Evolutionary conservation across 2,329 filamentous ascomycete species (phyloP), one percentile per base, ranked within the genome.

Genomic region (Aspergillus nomiae): DNA sequence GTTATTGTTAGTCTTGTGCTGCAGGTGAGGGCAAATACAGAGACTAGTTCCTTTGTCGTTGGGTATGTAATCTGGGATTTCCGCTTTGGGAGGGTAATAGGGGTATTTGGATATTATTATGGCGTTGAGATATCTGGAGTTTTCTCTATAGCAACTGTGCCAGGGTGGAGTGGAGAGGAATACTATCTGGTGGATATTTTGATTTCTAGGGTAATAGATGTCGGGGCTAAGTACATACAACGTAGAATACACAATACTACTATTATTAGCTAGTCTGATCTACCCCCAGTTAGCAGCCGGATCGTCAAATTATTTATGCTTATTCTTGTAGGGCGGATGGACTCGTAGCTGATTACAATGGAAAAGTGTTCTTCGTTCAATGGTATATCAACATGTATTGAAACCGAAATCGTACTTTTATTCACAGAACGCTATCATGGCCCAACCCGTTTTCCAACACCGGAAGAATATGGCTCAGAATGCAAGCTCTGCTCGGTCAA

Each of bases 61-160:
- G 32, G 65, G 46, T 36, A 61, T 45, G 50, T 65, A 67, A 59
- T 60, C 50, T 8, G 61, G 51, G 54, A 65, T 63, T 21, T 57
- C 59, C 9, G 54, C 50, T 34, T 36, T 50, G 7, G 58, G n/a
- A 28, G 65, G 63, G 43, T 63, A 65, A 51, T 65, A 67, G 3
- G 65, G 59, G 53, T 64, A 59, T 21, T 21, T 21, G 10, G 43
- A 5, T 11, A 51, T 51, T 30, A 3, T 32, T 19, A 36, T 16
- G 34, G 34, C 7, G 14, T 51, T 32, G 14, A 7, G 48, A 21
- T 51, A 19, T 51, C 7, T 51, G 19, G 12, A 51, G 14, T 36
- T 36, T 16, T 36, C 6, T 36, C 14, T 16, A 36, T 8, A 16
- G 34, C 5, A 6, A 36, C 7, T 16, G 34, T 36, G 34, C 14